Evolutionary conservation across 192 early-diverging fungal genomes (phyloP).

Genomic region (Coemansia sp.): DNA sequence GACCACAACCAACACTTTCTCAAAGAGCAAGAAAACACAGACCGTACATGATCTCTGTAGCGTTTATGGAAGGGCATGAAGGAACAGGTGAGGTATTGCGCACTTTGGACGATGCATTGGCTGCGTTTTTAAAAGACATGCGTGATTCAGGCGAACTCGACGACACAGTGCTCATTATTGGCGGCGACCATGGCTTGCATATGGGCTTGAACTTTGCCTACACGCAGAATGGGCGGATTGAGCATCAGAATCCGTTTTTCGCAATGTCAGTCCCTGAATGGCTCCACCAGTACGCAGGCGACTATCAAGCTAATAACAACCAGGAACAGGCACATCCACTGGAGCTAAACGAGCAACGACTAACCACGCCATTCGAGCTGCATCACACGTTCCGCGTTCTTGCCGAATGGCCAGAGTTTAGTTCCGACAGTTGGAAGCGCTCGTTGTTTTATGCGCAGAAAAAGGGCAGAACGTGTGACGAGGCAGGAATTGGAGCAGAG

Average conservation of each 20-base stretch:
- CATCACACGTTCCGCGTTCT: constrained; percentile 42
- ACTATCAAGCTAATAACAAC: constrained; percentile 15
- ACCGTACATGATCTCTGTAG: constrained; percentile 37
- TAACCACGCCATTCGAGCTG: constrained; percentile 41
- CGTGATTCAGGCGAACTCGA: constrained; percentile 36
- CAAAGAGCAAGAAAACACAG: constrained; percentile 4
- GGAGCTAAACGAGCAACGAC: constrained; percentile 36
- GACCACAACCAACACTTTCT: neutral
- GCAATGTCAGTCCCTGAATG: constrained; percentile 33
- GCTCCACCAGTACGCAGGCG: constrained; percentile 32
- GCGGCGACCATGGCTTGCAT: constrained; percentile 41
- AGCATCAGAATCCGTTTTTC: constrained; percentile 51
- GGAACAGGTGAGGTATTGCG: constrained; percentile 44
- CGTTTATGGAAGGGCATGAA: constrained; percentile 46
- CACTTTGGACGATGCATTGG: constrained; percentile 26
- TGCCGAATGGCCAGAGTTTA: constrained; percentile 38
- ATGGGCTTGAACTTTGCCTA: constrained; percentile 51
- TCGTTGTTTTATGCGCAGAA: constrained; percentile 36
- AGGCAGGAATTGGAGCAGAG: constrained; percentile 33
- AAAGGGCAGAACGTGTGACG: constrained; percentile 29
- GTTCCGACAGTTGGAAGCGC: constrained; percentile 17
- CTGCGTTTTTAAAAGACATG: constrained; percentile 28
- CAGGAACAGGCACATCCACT: constrained; percentile 22
- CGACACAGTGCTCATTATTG: constrained; percentile 35
- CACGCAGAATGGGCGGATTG: constrained; percentile 38